A percentile compares a stretch with the other conserved stretches of the same genome.
Conservation (phyloP, 495 filamentous ascomycete genomes). For the Stereocaulon alpinum region DNA sequence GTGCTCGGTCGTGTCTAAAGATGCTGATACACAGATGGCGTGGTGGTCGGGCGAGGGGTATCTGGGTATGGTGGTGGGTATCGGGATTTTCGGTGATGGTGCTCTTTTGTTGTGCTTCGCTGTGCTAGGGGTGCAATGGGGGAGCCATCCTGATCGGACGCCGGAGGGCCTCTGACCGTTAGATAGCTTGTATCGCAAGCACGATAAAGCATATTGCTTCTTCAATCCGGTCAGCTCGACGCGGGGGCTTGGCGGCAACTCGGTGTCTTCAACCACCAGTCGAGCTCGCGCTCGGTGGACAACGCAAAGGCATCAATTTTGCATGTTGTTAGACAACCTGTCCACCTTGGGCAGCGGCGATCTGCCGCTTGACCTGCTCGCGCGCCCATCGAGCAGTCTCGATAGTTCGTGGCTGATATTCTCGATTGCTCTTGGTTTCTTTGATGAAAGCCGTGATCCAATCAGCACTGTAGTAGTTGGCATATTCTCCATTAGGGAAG, state of each 20-base stretch:
- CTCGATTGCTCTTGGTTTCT: conserved; percentile 74
- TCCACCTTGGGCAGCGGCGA: conserved; percentile 29
- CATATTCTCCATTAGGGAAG: conserved; percentile 82
- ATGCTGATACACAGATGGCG: conserved; percentile 17
- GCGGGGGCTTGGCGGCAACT: background rate
- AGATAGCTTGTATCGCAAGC: conserved; percentile 6
- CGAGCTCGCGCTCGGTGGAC: background rate
- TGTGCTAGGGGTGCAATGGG: conserved; percentile 16
- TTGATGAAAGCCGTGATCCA: conserved; percentile 83
- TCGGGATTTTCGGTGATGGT: conserved; percentile 10
- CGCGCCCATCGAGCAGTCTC: conserved; percentile 96
- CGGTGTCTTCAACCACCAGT: background rate
- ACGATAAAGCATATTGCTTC: background rate
- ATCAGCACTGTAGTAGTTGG: conserved; percentile 72
- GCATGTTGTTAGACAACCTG: conserved; percentile 19
- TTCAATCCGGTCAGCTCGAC: background rate
- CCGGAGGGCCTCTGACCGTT: conserved; percentile 9
- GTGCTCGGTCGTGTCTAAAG: conserved; percentile 13
- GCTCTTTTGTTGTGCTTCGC: conserved; percentile 16
- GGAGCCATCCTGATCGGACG: conserved; percentile 20
- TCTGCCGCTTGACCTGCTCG: conserved; percentile 92
- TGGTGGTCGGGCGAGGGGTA: conserved; percentile 14
- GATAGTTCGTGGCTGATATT: conserved; percentile 70
- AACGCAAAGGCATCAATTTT: background rate
- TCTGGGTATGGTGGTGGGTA: conserved; percentile 12